Base-by-base conservation (phyloP, 140 eudicot species). In the Anethum foeniculum region DNA sequence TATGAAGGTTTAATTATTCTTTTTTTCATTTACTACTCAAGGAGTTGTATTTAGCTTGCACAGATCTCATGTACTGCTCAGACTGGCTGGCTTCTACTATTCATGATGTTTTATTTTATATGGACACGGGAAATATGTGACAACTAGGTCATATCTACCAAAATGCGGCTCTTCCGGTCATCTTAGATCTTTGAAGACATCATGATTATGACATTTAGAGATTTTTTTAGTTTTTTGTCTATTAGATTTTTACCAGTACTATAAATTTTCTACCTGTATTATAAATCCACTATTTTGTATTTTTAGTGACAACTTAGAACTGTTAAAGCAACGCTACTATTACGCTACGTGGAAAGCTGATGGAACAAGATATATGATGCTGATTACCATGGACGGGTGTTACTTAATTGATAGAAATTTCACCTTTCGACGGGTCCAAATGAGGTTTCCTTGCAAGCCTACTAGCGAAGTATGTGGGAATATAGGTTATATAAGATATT, bases 321-420 rank as follows among this genome's bases (percentile, higher is more conserved):
- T 95, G 85, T 88, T 95, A 82, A 87, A 96, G 82, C 99, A 95
- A 80, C 97, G 99, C 25, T 95, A 92, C 86, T 92, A 95, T 83
- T 95, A 95, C 68, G 97, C 99, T 36, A 95, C 99, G 36, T 95
- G 99, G 99, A 95, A 95, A 87, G 99, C 99, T 77, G 99, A 95
- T 87, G 99, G 99, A 51, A 95, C 99, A 64, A 88, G 99, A 90
- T 95, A 95, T 83, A 95, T 95, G 99, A 87, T 95, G 97, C 80
- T 95, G 77, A 93, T 95, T 43, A 91, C 96, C 2, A 86, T 89
- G 85, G 99, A 95, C 81, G 99, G 99, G 28, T 93, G 97, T 80
- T 95, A 88, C 93, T 85, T 95, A 78, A 83, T 95, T 73, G 99
- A 95, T 84, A 89, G 99, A 82, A 91, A 87, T 84, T 95, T 95